These are phyloP conservation scores for Skeletonema potamos DNA, from an alignment of 108 stramenopile genomes.

Conservation along the genomic window DNA sequence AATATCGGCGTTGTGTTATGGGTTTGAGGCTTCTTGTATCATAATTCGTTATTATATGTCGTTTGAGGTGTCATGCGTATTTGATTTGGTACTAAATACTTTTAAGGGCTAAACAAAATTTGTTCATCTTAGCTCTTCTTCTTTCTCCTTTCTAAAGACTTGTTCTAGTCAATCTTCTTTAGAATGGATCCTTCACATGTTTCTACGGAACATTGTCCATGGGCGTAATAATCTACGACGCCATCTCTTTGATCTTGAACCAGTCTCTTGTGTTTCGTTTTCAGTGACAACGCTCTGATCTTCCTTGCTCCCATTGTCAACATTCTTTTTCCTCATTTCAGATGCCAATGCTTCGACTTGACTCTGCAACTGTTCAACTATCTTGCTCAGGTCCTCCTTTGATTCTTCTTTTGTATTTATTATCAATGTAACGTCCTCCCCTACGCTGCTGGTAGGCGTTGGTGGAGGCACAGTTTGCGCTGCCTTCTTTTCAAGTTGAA, in stretches of 20 bases:
- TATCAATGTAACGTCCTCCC: not conserved
- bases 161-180: no score
- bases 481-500: not conserved
- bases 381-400: not conserved
- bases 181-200: no score
- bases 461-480: not conserved
- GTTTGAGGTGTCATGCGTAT: no score
- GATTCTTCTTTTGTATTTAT: not conserved
- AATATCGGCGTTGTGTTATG: no score
- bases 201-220: constrained; percentile 10
- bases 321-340: not conserved
- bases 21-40: no score
- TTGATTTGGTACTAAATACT: no score
- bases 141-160: no score
- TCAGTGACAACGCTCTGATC: not conserved
- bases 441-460: not conserved
- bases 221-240: constrained; percentile 7
- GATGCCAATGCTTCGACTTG: not conserved
- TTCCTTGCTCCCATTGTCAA: constrained; percentile 1
- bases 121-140: no score
- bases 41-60: no score
- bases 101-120: no score
- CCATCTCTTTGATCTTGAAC: constrained; percentile 8
- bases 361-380: constrained; percentile 6
- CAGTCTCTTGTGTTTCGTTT: not conserved